Percentiles rank a stretch among this genome's conserved stretches.
Evolutionary conservation across 116 monocot species (phyloP).

Genomic region (Iris pallida): DNA sequence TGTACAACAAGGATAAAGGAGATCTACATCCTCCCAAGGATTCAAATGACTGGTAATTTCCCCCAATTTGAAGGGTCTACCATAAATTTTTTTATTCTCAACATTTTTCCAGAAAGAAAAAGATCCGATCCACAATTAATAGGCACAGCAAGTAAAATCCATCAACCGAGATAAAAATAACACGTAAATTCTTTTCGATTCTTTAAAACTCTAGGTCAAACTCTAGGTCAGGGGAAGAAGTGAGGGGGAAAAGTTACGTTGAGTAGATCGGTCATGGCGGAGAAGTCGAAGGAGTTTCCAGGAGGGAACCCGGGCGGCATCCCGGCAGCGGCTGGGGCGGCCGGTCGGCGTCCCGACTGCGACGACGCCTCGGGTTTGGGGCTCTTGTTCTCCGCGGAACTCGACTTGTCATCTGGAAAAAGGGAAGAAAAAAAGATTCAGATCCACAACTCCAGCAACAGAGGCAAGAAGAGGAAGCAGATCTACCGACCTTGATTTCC

Average conservation of each 20-base stretch:
- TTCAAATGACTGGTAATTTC: too few relatives aligned
- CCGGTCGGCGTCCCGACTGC: not conserved
- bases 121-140: too few relatives aligned
- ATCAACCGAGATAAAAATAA: too few relatives aligned
- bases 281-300: conserved; percentile 11
- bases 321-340: not conserved
- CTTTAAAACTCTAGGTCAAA: too few relatives aligned
- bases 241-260: conserved; percentile 2
- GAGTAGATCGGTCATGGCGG: conserved; percentile 1
- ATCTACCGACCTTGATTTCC: conserved; percentile 7
- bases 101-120: too few relatives aligned
- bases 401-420: conserved; percentile 5
- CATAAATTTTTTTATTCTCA: too few relatives aligned
- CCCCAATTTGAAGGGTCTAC: too few relatives aligned
- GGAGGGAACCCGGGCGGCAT: conserved; percentile 7
- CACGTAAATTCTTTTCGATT: too few relatives aligned
- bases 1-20: too few relatives aligned
- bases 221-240: not conserved
- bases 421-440: not conserved
- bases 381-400: conserved; percentile 10
- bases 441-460: not conserved
- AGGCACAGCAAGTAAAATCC: too few relatives aligned
- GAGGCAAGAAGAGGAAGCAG: not conserved
- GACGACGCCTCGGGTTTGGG: conserved; percentile 1
- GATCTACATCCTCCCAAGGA: too few relatives aligned